Evolutionary conservation across 2,329 filamentous ascomycete species (phyloP), one percentile per base, ranked within the genome.

Genomic region (Karstenula rhodostoma): DNA sequence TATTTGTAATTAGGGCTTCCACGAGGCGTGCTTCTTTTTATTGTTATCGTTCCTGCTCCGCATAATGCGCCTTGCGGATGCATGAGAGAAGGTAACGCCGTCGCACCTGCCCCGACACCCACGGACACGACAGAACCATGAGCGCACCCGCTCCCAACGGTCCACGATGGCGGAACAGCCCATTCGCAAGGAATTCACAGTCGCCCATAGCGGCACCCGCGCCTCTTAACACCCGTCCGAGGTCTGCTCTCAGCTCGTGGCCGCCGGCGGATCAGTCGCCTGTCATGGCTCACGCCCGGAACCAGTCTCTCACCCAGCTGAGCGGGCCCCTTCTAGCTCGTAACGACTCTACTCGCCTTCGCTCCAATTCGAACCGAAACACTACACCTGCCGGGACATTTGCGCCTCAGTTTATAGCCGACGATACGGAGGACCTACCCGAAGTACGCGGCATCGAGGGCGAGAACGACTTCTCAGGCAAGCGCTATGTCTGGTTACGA

Each of bases 391-490:
- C 90, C 0, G 90, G 87, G 66, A 99, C 95, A 1, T 99, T 99
- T 81, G 94, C 95, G 37, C 95, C 94, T 2, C 92, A 93, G 10
- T 99, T 99, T 78, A 98, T 99, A 80, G 87, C 89, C 0, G 93
- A 96, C 66, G 92, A 94, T 66, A 82, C 91, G 78, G 85, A 88
- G 67, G 83, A 83, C 54, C 81, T 81, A 1, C 81, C 82, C 32
- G 85, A 87, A 61, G 83, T 88, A 32, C 82, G 84, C 22, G 91
- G 92, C 19, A 93, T 97, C 61, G 96, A 99, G 79, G 95, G 95
- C 64, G 94, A 97, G 75, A 98, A 97, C 77, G 95, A 99, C 83
- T 98, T 99, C 78, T 99, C 95, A 0, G 96, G 95, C 59, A 98
- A 96, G 82, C 88, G 95, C 82, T 99, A 98, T 83, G 94, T 99